Evolutionary conservation across 495 filamentous ascomycete species (phyloP), one percentile per base, ranked within the genome.

Genomic region (Delitschia confertaspora): DNA sequence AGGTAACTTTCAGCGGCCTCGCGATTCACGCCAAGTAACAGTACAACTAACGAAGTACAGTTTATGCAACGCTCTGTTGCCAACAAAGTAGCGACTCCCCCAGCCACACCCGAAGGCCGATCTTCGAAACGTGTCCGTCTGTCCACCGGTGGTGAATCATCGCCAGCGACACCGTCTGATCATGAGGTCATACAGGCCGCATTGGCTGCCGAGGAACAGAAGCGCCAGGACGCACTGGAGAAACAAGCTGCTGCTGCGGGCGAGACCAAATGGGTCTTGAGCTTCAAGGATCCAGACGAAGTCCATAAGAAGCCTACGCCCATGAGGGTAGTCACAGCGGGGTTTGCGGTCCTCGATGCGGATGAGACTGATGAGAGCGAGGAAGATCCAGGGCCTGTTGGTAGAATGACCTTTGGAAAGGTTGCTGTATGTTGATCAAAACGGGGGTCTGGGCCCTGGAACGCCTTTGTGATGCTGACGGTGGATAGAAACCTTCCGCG

Each of bases 51-150:
- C 3, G 1, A 37, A 10, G 19, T 44, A 30, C 37, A 84, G 76
- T 98, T 98, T 64, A 98, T 98, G 91, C 91, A 95, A 73, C 77
- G 91, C 51, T 83, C 83, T 37, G 84, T 82, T 18, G 78, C 80
- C 23, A 69, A 43, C 50, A 39, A 51, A 5, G 30, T 26, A 31
- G 70, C 73, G 5, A 47, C 62, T 1, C 58, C 62, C 53, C 70
- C 55, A 51, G 57, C 57, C 48, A 68, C 46, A 51, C 46, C 64
- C 59, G 51, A 60, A 48, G 44, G 51, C 42, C 56, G 69, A 25
- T 56, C 56, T 6, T 60, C 69, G 6, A 76, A 76, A 39, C 65
- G 67, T 13, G 63, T 61, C 11, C 59, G 70, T 22, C 32, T 70
- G 0, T 73, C 69, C 2, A 58, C 56, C 36, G 62, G 64, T 49